These are phyloP conservation scores for Plasmodium berghei DNA, from an alignment of 169 alveolate genomes.

Conservation along the genomic window DNA sequence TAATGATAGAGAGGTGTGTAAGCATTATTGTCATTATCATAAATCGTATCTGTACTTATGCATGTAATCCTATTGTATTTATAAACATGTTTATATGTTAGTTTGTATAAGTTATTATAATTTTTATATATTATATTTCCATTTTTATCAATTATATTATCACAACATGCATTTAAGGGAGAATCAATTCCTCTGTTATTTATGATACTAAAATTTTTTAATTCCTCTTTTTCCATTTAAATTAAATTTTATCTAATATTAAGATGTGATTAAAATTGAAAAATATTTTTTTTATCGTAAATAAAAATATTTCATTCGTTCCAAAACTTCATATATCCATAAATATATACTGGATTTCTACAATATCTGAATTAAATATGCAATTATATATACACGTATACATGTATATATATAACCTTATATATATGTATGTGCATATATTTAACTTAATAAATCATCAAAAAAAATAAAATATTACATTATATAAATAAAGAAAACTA, in stretches of 20 bases:
- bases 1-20: conserved; percentile 68
- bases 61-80: conserved; percentile 51
- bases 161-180: conserved; percentile 39
- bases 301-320: no score
- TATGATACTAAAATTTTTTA: conserved; percentile 25
- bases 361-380: neutral
- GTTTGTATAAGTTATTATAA: conserved; percentile 34
- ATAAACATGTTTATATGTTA: conserved; percentile 49
- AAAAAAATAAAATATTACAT: no score
- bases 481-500: no score
- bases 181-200: conserved; percentile 14
- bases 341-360: no score
- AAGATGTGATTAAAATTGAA: neutral
- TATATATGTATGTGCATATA: conserved; percentile 4
- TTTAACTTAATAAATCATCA: neutral
- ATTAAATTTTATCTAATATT: neutral
- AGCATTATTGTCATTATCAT: conserved; percentile 16
- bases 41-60: conserved; percentile 60
- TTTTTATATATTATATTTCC: conserved; percentile 59
- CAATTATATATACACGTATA: neutral
- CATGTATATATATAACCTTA: neutral
- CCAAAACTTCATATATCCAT: no score
- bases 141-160: conserved; percentile 49
- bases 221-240: conserved; percentile 41
- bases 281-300: no score